Percentiles rank a stretch among this genome's conserved stretches.
phyloP scores from a whole-genome alignment of 768 basidiomycete species.

The Neoboletus magnificus region DNA sequence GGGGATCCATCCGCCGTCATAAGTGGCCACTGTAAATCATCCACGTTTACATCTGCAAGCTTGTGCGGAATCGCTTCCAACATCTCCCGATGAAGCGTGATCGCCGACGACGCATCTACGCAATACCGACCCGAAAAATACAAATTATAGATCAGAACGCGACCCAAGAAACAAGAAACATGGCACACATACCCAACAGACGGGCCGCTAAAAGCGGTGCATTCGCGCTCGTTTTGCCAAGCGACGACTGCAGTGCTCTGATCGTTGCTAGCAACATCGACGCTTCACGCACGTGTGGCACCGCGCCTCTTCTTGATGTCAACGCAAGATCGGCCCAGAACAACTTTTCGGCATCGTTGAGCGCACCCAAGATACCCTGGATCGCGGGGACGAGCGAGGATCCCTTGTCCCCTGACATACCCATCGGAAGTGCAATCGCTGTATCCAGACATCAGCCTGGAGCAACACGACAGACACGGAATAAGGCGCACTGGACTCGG shows the following conservation, averaged over 20 bases:
- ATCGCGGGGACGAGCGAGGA: slow-evolving; percentile 42
- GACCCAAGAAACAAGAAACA: neutral
- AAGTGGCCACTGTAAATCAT: slow-evolving; percentile 77
- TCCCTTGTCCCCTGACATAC: slow-evolving; percentile 51
- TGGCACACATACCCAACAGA: slow-evolving; percentile 50
- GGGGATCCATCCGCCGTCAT: slow-evolving; percentile 45
- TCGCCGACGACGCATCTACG: slow-evolving; percentile 68
- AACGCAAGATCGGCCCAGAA: slow-evolving; percentile 64
- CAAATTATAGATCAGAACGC: neutral
- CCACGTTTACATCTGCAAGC: slow-evolving; percentile 43
- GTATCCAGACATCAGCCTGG: slow-evolving; percentile 9
- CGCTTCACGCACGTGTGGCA: slow-evolving; percentile 71
- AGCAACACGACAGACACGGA: neutral
- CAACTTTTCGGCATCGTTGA: slow-evolving; percentile 66
- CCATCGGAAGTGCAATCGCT: slow-evolving; percentile 86
- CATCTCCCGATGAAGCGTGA: slow-evolving; percentile 84
- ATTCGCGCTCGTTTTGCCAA: slow-evolving; percentile 56
- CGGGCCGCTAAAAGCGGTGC: slow-evolving; percentile 56
- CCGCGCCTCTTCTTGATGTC: slow-evolving; percentile 56
- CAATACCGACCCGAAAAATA: neutral
- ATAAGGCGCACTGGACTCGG: slow-evolving; percentile 75
- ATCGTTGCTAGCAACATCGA: slow-evolving; percentile 68
- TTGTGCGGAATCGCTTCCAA: slow-evolving; percentile 78
- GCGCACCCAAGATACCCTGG: slow-evolving; percentile 54
- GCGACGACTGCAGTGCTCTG: slow-evolving; percentile 72